Evolutionary conservation across 169 alveolate genomes (phyloP).

Genomic region (Fabrea salina): DNA sequence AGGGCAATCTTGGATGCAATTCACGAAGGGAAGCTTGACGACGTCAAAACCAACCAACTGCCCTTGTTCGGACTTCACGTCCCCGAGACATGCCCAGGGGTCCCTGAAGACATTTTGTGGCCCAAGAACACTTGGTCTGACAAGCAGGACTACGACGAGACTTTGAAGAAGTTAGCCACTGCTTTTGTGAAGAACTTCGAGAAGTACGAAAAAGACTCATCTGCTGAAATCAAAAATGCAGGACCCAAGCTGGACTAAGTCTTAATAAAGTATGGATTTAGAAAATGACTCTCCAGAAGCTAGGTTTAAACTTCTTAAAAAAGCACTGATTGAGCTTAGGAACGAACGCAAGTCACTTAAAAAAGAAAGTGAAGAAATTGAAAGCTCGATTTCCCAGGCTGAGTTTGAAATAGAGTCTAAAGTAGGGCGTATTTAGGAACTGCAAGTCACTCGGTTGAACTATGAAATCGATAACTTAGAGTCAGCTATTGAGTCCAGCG

Average conservation of each 20-base stretch:
- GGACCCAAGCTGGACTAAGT: constrained; percentile 51
- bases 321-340: no score
- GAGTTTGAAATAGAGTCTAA: no score
- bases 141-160: constrained; percentile 66
- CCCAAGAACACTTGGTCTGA: constrained; percentile 90
- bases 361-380: no score
- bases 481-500: no score
- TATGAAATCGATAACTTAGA: no score
- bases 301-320: no score
- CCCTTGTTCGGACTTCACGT: constrained; percentile 84
- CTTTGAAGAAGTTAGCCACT: constrained; percentile 68
- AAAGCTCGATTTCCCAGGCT: no score
- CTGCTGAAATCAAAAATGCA: constrained; percentile 59
- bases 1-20: constrained; percentile 90
- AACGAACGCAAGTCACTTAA: no score
- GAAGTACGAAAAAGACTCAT: constrained; percentile 61
- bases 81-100: constrained; percentile 80
- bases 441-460: no score
- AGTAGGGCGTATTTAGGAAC: no score
- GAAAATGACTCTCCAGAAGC: no score
- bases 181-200: constrained; percentile 82
- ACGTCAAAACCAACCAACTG: constrained; percentile 50
- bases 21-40: constrained; percentile 81
- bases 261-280: neutral
- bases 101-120: constrained; percentile 76